phyloP scores from a whole-genome alignment of 2,329 filamentous ascomycete genomes.

The Alternaria panax region DNA sequence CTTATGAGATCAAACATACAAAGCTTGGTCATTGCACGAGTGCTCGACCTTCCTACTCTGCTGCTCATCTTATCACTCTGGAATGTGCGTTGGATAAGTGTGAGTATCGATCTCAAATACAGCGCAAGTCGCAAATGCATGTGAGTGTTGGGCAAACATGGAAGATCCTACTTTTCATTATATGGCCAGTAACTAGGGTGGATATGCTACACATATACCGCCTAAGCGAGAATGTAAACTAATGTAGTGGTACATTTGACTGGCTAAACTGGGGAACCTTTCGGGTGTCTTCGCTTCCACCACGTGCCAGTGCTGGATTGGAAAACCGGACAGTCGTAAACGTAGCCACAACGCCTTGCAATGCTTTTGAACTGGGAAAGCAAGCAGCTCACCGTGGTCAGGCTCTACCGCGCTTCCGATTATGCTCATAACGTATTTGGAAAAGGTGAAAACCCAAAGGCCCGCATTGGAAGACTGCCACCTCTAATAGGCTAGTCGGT shows the following conservation, averaged over 20 bases:
- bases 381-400: neutral
- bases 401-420: neutral
- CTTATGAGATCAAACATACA: neutral
- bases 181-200: neutral
- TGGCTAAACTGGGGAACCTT: neutral
- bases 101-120: neutral
- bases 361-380: conserved; percentile 21
- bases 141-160: neutral
- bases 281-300: neutral
- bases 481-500: neutral
- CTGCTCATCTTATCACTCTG: neutral
- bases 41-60: neutral
- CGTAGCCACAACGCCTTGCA: conserved; percentile 29
- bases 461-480: neutral
- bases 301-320: neutral
- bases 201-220: neutral
- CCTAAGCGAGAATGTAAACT: neutral
- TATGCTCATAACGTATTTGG: conserved; percentile 3
- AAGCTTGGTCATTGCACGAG: neutral
- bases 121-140: neutral
- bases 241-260: neutral
- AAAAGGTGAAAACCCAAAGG: conserved; percentile 1
- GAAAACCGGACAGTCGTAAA: neutral
- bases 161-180: neutral
- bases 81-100: neutral